phyloP scores from a whole-genome alignment of 2,329 filamentous ascomycete species.

The Arthrobotrys megalospora region DNA sequence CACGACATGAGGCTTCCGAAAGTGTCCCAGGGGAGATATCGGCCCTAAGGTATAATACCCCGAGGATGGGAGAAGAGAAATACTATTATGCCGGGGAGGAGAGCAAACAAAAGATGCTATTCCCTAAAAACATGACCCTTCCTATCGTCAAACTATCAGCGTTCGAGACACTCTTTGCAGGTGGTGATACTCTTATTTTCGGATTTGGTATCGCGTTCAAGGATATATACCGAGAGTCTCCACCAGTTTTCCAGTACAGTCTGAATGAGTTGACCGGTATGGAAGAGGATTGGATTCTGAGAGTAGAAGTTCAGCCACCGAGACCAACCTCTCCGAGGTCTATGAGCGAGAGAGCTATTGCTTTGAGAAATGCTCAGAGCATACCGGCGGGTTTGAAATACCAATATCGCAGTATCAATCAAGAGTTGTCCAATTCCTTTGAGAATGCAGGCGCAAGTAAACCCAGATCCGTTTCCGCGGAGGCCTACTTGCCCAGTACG shows the following conservation, averaged over 20 bases:
- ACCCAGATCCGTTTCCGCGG: not conserved
- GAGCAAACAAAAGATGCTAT: not conserved
- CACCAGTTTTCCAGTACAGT: slow-evolving; percentile 41
- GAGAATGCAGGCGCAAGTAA: not conserved
- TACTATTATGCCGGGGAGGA: slow-evolving; percentile 36
- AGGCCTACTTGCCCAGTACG: not conserved
- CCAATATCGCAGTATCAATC: slow-evolving; percentile 15
- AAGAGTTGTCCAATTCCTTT: not conserved
- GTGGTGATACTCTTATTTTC: slow-evolving; percentile 32
- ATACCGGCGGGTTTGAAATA: slow-evolving; percentile 18
- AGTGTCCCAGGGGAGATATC: slow-evolving; percentile 1
- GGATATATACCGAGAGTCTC: slow-evolving; percentile 48
- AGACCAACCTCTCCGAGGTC: not conserved
- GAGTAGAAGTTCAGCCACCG: slow-evolving; percentile 2
- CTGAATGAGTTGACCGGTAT: slow-evolving; percentile 22
- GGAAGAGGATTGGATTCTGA: slow-evolving; percentile 43
- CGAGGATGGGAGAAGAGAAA: slow-evolving; percentile 12
- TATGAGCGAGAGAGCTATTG: slow-evolving; percentile 1
- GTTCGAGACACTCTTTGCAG: slow-evolving; percentile 41
- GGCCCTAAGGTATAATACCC: slow-evolving; percentile 1
- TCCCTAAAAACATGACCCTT: slow-evolving; percentile 5
- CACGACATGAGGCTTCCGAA: not conserved
- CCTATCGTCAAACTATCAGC: slow-evolving; percentile 31
- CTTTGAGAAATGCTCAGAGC: slow-evolving; percentile 16
- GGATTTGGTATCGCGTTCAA: slow-evolving; percentile 40